phyloP scores from a whole-genome alignment of 208 protist species.

The Leishmania arabica region DNA sequence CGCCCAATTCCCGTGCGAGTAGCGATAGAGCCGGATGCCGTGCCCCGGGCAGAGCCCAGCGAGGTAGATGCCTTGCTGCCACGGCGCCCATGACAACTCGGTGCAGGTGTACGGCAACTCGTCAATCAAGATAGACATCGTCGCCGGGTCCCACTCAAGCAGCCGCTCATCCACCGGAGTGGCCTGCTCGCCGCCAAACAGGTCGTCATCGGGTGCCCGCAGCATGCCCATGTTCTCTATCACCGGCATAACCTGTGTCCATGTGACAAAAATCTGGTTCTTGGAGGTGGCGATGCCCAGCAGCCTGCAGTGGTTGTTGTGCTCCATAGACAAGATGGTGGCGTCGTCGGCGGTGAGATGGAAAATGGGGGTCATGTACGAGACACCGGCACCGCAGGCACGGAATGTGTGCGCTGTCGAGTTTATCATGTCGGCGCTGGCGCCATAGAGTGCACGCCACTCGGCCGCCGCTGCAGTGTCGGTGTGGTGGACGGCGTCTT shows the following conservation, averaged over 20 bases:
- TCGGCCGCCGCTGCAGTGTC: slow-evolving; percentile 25
- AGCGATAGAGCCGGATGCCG: slow-evolving; percentile 74
- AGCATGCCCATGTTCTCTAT: slow-evolving; percentile 42
- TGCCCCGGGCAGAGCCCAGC: slow-evolving; percentile 57
- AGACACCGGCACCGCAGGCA: slow-evolving; percentile 31
- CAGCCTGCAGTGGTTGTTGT: slow-evolving; percentile 85
- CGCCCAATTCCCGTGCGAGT: slow-evolving; percentile 79
- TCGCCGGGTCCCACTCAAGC: slow-evolving; percentile 59
- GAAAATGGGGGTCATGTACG: slow-evolving; percentile 76
- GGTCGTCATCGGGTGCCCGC: slow-evolving; percentile 19
- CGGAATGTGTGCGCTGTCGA: slow-evolving; percentile 19
- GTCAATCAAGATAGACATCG: slow-evolving; percentile 59
- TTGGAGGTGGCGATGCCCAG: slow-evolving; percentile 74
- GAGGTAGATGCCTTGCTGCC: slow-evolving; percentile 84
- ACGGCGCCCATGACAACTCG: slow-evolving; percentile 79
- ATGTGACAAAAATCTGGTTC: slow-evolving; percentile 75
- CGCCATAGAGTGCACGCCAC: slow-evolving; percentile 29
- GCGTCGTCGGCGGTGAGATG: slow-evolving; percentile 75
- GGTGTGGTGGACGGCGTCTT: neutral
- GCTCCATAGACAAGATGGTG: slow-evolving; percentile 83
- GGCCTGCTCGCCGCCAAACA: slow-evolving; percentile 24
- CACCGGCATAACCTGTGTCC: slow-evolving; percentile 63
- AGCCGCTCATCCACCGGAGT: slow-evolving; percentile 43
- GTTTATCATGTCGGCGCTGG: slow-evolving; percentile 25
- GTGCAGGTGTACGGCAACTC: slow-evolving; percentile 56